A percentile compares a stretch with the other conserved stretches of the same genome.
Evolutionary conservation across 1,139 yeast species (phyloP).

Genomic region (Diutina neorugosa): DNA sequence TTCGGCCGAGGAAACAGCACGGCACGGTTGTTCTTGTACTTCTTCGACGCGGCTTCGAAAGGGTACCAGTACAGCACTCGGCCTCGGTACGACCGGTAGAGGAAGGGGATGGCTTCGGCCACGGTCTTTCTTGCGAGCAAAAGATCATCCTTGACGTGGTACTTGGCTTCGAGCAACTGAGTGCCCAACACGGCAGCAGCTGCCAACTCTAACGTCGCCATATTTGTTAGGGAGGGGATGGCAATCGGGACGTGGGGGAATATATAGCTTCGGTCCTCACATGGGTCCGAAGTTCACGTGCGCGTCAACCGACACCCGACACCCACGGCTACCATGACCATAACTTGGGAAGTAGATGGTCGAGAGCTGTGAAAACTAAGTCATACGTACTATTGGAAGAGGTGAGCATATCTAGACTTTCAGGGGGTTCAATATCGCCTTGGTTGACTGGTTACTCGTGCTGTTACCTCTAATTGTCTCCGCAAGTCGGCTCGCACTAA

Average conservation of each 20-base stretch:
- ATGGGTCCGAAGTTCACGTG: neutral
- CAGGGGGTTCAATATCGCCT: no score
- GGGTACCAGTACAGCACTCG: constrained; percentile 56
- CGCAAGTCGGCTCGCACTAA: neutral
- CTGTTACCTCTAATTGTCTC: no score
- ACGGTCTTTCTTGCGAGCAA: constrained; percentile 32
- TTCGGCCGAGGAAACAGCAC: constrained; percentile 53
- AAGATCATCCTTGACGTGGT: constrained; percentile 43
- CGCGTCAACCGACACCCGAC: no score
- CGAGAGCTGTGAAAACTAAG: no score
- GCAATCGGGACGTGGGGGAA: neutral
- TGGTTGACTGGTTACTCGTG: no score
- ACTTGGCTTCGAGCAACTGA: constrained; percentile 38
- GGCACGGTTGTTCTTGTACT: constrained; percentile 43
- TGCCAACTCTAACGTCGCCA: constrained; percentile 29
- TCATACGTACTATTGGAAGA: no score
- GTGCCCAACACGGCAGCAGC: constrained; percentile 34
- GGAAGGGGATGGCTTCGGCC: constrained; percentile 21
- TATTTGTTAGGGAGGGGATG: constrained; percentile 6
- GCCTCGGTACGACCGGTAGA: constrained; percentile 29
- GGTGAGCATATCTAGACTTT: no score
- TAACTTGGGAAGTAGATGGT: no score
- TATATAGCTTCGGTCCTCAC: neutral
- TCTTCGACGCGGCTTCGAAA: constrained; percentile 40
- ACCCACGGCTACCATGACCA: no score